phyloP scores from a whole-genome alignment of 345 rosid species.

The Stellera chamaejasme region DNA sequence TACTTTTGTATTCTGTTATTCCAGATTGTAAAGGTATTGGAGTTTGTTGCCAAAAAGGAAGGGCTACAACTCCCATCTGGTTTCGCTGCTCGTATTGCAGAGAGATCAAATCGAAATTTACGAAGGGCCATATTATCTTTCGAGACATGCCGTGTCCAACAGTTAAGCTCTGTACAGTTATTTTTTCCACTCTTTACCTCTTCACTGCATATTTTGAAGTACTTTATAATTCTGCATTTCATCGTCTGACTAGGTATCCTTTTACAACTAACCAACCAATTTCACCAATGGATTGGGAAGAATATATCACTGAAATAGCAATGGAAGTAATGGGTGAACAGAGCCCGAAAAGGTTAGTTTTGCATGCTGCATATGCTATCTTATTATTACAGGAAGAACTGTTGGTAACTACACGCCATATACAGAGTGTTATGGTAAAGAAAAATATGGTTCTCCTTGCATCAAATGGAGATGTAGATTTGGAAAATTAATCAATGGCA shows the following conservation, averaged over 20 bases:
- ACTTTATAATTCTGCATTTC: background rate
- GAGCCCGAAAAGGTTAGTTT: constrained; percentile 71
- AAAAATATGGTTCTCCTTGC: background rate
- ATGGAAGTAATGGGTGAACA: constrained; percentile 93
- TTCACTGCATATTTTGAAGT: constrained; percentile 5
- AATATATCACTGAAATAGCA: constrained; percentile 76
- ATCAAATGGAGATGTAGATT: background rate
- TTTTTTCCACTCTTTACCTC: background rate
- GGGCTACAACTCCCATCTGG: constrained; percentile 72
- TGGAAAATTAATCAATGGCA: too few species aligned
- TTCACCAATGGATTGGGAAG: constrained; percentile 96
- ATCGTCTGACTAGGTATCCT: constrained; percentile 44
- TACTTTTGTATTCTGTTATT: constrained; percentile 3
- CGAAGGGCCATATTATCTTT: constrained; percentile 80
- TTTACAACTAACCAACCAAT: constrained; percentile 64
- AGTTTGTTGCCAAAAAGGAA: constrained; percentile 81
- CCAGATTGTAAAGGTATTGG: constrained; percentile 75
- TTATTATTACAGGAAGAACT: too few species aligned
- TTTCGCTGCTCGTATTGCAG: constrained; percentile 77
- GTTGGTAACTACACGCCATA: background rate
- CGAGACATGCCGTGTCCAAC: constrained; percentile 85
- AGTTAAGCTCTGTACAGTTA: constrained; percentile 36
- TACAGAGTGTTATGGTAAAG: background rate
- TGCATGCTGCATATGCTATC: background rate
- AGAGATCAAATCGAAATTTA: constrained; percentile 78